These are phyloP conservation scores for Phaseolus lunatus DNA, from an alignment of 306 rosid genomes.

Conservation along the genomic window DNA sequence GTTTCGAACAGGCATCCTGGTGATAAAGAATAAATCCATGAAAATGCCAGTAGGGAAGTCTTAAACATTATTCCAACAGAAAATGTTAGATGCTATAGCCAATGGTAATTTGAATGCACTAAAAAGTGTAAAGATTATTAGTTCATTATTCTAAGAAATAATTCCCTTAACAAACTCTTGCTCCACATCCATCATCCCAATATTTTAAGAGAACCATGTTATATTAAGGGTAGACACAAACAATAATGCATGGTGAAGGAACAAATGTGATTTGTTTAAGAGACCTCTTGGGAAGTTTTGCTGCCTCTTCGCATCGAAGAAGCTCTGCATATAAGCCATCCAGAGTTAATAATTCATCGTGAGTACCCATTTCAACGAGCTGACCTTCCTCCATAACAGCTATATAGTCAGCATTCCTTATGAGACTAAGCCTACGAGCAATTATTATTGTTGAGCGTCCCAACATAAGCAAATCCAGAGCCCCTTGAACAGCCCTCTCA, in stretches of 20 bases:
- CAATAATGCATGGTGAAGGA: constrained; percentile 37
- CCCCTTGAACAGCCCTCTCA: constrained; percentile 96
- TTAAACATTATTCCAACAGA: constrained; percentile 16
- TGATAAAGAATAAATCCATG: constrained; percentile 18
- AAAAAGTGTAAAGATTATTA: constrained; percentile 25
- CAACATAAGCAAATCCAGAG: constrained; percentile 96
- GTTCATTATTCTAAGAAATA: constrained; percentile 19
- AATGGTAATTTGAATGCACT: constrained; percentile 18
- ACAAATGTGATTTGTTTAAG: constrained; percentile 36
- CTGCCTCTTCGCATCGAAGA: constrained; percentile 91
- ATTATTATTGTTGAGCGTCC: constrained; percentile 98
- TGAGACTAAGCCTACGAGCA: constrained; percentile 99
- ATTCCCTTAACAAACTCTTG: constrained; percentile 3
- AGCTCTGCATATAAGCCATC: constrained; percentile 98
- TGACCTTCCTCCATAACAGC: constrained; percentile 99
- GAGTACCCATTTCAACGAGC: constrained; percentile 98
- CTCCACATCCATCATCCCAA: constrained; percentile 9
- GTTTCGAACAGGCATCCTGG: constrained; percentile 93
- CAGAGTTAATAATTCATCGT: constrained; percentile 78
- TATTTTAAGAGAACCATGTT: constrained; percentile 18
- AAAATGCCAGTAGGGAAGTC: constrained; percentile 13
- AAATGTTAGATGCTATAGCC: constrained; percentile 19
- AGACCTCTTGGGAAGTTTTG: constrained; percentile 98
- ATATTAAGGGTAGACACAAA: constrained; percentile 29
- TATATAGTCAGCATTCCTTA: constrained; percentile 96